phyloP scores from a whole-genome alignment of 148 eudicot species.

The Rhododendron henanense region DNA sequence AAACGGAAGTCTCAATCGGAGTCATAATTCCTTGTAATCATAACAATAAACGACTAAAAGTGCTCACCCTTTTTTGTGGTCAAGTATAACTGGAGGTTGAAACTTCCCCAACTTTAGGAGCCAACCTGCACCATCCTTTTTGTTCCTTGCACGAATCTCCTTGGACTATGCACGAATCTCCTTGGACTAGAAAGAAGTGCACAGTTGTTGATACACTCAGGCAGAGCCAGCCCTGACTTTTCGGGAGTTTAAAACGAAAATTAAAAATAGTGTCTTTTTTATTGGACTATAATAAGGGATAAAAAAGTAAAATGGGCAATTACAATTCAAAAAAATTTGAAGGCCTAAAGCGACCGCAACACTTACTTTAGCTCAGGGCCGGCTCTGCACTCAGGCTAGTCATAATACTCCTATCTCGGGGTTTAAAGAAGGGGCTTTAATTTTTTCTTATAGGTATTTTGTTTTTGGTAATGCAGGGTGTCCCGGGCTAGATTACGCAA shows the following conservation, averaged over 20 bases:
- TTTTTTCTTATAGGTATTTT: not conserved
- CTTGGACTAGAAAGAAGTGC: not conserved
- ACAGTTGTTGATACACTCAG: not conserved
- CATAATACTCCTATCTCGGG: not conserved
- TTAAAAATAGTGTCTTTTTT: no score
- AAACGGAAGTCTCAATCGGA: not conserved
- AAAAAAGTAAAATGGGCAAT: no score
- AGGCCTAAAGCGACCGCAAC: no score
- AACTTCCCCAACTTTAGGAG: conserved; percentile 12
- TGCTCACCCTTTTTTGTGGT: not conserved
- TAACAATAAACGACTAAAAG: not conserved
- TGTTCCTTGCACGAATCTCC: not conserved
- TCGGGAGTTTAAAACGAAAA: no score
- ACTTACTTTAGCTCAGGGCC: no score
- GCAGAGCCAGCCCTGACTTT: no score
- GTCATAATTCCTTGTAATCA: not conserved
- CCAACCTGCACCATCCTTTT: not conserved
- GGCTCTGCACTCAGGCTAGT: no score
- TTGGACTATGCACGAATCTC: not conserved
- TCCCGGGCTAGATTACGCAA: no score
- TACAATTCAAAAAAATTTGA: no score
- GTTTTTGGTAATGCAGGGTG: no score
- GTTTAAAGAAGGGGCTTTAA: not conserved
- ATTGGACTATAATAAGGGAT: no score
- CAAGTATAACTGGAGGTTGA: not conserved